Evolutionary conservation across 106 monocot genomes (phyloP).

Genomic region (Acorus gramineus): DNA sequence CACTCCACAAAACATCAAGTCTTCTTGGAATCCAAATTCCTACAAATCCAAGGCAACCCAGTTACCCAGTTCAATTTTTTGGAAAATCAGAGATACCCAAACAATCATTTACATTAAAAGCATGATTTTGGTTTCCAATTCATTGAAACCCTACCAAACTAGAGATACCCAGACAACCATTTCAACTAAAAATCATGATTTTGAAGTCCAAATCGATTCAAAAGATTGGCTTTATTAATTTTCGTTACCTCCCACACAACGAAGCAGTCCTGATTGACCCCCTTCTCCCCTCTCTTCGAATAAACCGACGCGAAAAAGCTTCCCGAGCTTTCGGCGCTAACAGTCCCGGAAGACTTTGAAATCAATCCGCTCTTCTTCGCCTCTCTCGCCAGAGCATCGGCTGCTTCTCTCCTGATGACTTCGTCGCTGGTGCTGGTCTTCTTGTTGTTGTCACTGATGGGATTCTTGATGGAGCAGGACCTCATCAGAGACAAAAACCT

Average conservation of each 20-base stretch:
- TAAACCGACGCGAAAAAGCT: constrained; percentile 51
- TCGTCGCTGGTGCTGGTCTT: neutral
- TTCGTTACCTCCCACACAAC: constrained; percentile 69
- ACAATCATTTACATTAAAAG: no score
- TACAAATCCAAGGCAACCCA: constrained; percentile 4
- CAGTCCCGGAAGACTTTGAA: constrained; percentile 47
- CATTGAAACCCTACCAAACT: no score
- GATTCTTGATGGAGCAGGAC: constrained; percentile 30
- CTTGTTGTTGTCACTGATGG: constrained; percentile 2
- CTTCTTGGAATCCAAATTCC: constrained; percentile 83
- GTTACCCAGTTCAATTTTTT: neutral
- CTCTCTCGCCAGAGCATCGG: constrained; percentile 35
- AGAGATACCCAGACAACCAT: no score
- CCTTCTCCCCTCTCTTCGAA: constrained; percentile 78
- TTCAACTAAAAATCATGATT: no score
- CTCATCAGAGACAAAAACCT: constrained; percentile 12
- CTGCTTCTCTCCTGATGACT: constrained; percentile 29
- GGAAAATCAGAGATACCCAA: neutral
- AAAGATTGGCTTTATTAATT: neutral
- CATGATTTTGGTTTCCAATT: no score
- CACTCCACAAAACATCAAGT: constrained; percentile 72
- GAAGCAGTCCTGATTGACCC: constrained; percentile 83
- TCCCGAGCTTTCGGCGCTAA: constrained; percentile 21
- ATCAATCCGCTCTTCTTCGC: constrained; percentile 51
- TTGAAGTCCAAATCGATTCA: no score